Evolutionary conservation across 257 asterid species (phyloP).

Genomic region (Datura wrightii): DNA sequence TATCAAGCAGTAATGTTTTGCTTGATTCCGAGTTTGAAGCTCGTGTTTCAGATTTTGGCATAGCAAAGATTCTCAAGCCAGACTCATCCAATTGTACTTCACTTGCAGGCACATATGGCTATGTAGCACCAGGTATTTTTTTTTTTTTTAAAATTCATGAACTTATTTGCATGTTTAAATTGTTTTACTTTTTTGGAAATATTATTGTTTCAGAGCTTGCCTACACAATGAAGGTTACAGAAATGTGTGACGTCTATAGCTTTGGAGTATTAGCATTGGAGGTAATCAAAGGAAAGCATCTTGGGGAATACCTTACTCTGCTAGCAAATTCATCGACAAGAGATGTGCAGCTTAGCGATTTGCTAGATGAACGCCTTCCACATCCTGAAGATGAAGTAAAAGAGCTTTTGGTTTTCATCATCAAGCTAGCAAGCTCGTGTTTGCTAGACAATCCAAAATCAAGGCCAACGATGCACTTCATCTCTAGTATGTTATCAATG

Average conservation of each 20-base stretch:
- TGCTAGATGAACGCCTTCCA: constrained; percentile 27
- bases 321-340: constrained; percentile 3
- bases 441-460: constrained; percentile 19
- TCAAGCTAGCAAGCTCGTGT: constrained; percentile 25
- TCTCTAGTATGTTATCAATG: constrained; percentile 20
- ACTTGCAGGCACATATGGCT: constrained; percentile 38
- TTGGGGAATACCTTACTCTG: not conserved
- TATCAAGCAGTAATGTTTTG: constrained; percentile 31
- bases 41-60: constrained; percentile 34
- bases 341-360: not conserved
- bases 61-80: constrained; percentile 32
- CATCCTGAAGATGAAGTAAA: constrained; percentile 27
- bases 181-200: not conserved
- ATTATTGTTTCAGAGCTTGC: constrained; percentile 32
- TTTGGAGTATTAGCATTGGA: constrained; percentile 37
- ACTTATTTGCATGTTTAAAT: not conserved
- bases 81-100: constrained; percentile 33
- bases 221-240: constrained; percentile 32
- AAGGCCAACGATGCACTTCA: constrained; percentile 28
- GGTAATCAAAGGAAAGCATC: constrained; percentile 34
- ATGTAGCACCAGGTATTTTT: constrained; percentile 30
- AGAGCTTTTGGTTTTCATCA: constrained; percentile 4
- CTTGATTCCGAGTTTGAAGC: constrained; percentile 29
- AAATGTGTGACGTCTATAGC: constrained; percentile 36
- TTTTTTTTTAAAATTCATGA: too few relatives aligned